phyloP scores from a whole-genome alignment of 768 basidiomycete species.

The Saitozyma podzolica region DNA sequence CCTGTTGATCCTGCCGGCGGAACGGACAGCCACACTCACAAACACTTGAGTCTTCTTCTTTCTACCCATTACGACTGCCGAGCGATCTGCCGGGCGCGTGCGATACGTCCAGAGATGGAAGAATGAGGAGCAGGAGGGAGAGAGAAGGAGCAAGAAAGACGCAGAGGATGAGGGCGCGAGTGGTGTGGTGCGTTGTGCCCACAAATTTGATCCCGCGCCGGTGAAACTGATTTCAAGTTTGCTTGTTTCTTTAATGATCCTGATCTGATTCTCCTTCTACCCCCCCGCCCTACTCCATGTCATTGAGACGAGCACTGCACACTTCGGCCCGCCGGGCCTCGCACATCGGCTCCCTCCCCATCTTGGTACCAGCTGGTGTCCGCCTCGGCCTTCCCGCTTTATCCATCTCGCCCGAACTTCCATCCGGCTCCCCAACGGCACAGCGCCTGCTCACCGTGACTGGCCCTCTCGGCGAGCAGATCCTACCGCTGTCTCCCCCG shows the following conservation, averaged over 20 bases:
- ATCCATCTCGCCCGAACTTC: constrained; percentile 35
- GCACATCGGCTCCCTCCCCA: constrained; percentile 59
- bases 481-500: constrained; percentile 58
- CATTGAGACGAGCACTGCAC: constrained; percentile 16
- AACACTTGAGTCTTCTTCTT: constrained; percentile 49
- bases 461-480: constrained; percentile 62
- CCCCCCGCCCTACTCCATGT: too few species aligned
- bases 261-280: too few species aligned
- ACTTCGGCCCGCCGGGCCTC: constrained; percentile 40
- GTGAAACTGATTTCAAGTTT: neutral
- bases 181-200: too few species aligned
- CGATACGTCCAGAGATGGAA: constrained; percentile 1
- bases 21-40: constrained; percentile 26
- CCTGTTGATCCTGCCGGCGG: neutral
- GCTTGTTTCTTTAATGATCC: too few species aligned
- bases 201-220: neutral
- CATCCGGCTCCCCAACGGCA: constrained; percentile 34
- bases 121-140: neutral
- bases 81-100: too few species aligned
- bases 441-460: constrained; percentile 58
- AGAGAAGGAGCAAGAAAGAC: neutral
- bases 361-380: constrained; percentile 61
- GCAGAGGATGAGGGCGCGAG: neutral
- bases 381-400: constrained; percentile 50
- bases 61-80: constrained; percentile 41